Evolutionary conservation across 192 early-diverging fungal genomes (phyloP), one percentile per base, ranked within the genome.

Genomic region (Linnemannia exigua): DNA sequence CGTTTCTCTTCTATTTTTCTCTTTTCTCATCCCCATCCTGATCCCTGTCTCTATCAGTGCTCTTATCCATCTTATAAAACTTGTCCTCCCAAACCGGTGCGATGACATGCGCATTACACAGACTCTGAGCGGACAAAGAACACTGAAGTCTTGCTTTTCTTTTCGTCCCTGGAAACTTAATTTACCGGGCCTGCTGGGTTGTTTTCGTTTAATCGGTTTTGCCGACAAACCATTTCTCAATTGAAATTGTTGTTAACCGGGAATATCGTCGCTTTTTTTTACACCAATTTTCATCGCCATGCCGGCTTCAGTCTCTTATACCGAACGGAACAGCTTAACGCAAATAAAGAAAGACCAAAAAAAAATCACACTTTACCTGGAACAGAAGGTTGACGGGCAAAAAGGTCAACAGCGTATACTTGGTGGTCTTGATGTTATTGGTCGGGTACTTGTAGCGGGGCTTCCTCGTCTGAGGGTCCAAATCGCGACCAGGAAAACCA

Each of bases 341-440:
- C 58, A 63, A 63, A 63, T 31, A 63, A 63, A 48, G 15, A 46
- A 71, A 46, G 47, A 69, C 20, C 11, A 63, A 9, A 31, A 31
- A 63, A 58, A 31, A 63, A 63, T 15, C 38, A 20, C 28, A 28
- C 58, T 66, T 85, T 86, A 86, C 84, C 91, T 95, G 87, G 69
- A 86, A 83, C 17, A 87, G 70, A 2, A 87, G 70, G 70, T 85
- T 89, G 58, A 84, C 75, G 11, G 87, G 89, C 70, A 89, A 51
- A 66, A 88, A 88, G 7, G 84, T 91, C 61, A 82, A 16, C 33
- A 86, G 41, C 41, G 89, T 90, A 51, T 90, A 90, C 69, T 89
- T 89, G 25, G 88, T 89, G 19, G 88, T 89, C 72, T 87, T 87
- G 76, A 87, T 87, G 54, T 88, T 88, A 48, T 89, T 89, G 79